Conservation (phyloP, 768 basidiomycete genomes). For the Lactifluus pinguis region DNA sequence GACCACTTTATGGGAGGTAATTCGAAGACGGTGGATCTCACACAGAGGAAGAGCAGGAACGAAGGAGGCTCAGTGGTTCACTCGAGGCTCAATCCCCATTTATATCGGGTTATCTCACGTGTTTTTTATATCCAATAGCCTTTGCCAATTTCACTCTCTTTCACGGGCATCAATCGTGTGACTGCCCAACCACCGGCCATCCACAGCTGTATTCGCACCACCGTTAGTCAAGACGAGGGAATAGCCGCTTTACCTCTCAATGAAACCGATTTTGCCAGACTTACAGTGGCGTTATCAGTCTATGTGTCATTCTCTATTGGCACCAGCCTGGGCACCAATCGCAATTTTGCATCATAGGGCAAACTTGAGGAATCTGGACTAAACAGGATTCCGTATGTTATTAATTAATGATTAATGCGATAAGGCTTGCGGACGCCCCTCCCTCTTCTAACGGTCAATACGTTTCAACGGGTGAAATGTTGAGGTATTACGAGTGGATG, state of each 20-base stretch:
- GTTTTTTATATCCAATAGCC: too few relatives aligned
- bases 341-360: too few relatives aligned
- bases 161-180: too few relatives aligned
- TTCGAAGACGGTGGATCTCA: not conserved
- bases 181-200: too few relatives aligned
- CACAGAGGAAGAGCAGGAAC: not conserved
- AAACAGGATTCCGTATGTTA: not conserved
- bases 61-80: not conserved
- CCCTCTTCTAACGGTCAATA: not conserved
- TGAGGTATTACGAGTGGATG: too few relatives aligned
- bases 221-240: constrained; percentile 44
- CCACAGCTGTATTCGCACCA: constrained; percentile 25
- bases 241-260: constrained; percentile 52
- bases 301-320: constrained; percentile 23
- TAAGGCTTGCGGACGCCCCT: not conserved
- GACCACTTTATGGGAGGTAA: too few relatives aligned
- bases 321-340: constrained; percentile 5
- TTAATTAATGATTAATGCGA: not conserved
- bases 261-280: constrained; percentile 39
- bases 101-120: too few relatives aligned
- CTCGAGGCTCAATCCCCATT: too few relatives aligned
- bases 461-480: not conserved
- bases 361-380: too few relatives aligned
- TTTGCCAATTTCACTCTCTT: too few relatives aligned
- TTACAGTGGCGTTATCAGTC: constrained; percentile 7